Evolutionary conservation across 1,139 yeast species (phyloP).

Genomic region (Debaryomyces coudertii): DNA sequence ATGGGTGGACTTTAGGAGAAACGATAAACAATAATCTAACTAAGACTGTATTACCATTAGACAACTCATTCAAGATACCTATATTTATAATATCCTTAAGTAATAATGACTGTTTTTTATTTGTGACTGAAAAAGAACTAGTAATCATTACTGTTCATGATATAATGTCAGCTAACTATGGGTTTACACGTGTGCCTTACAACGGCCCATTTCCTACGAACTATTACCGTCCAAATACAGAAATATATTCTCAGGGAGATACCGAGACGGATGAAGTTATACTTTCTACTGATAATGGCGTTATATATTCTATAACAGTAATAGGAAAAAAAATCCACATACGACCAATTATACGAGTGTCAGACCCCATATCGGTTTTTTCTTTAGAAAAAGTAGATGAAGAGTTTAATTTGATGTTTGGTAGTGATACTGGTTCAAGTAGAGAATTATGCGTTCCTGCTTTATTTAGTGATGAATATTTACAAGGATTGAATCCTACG

Average conservation of each 20-base stretch:
- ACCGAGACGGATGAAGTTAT: slow-evolving; percentile 35
- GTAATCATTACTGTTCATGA: slow-evolving; percentile 43
- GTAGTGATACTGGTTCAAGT: slow-evolving; percentile 40
- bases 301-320: slow-evolving; percentile 35
- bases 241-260: slow-evolving; percentile 17
- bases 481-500: slow-evolving; percentile 16
- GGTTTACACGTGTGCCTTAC: slow-evolving; percentile 26
- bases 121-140: slow-evolving; percentile 32
- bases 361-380: slow-evolving; percentile 39
- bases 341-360: slow-evolving; percentile 29
- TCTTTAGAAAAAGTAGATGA: slow-evolving; percentile 25
- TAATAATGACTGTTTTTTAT: slow-evolving; percentile 36
- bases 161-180: slow-evolving; percentile 50
- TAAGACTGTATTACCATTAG: slow-evolving; percentile 36
- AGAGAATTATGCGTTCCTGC: slow-evolving; percentile 28
- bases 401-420: slow-evolving; percentile 32
- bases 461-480: slow-evolving; percentile 17
- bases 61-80: slow-evolving; percentile 43
- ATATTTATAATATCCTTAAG: slow-evolving; percentile 42
- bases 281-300: slow-evolving; percentile 46
- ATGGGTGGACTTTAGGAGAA: slow-evolving; percentile 45
- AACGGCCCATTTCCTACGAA: slow-evolving; percentile 43
- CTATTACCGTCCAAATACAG: slow-evolving; percentile 30
- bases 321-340: slow-evolving; percentile 15
- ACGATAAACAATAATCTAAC: slow-evolving; percentile 25